Base-by-base conservation (phyloP, 441 rosid genomes). In the Hura crepitans region DNA sequence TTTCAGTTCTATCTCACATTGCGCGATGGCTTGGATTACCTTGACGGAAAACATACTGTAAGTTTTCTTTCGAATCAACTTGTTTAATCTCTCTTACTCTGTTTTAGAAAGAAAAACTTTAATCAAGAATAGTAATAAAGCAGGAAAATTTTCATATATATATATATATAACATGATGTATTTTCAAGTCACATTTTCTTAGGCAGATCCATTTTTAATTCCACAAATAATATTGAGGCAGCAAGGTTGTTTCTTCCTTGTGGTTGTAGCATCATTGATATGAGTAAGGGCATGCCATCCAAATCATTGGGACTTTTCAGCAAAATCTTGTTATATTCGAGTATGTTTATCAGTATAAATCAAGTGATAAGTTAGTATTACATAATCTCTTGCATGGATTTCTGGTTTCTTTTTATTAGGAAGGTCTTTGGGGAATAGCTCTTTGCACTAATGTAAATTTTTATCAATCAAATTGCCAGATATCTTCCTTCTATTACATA, bases 21-120 rank as follows among this genome's bases (percentile, higher is more conserved):
- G 81, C 94, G 97, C 35, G 93, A 91, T 82, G 88, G 83, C 73
- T 78, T 96, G 30, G 99, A 91, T 80, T 96, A 93, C 78, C 99
- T 96, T 28, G 99, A 96, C 56, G 97, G 91, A 66, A 96, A 93
- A 85, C 97, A 91, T 81, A 91, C 98, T 2, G 99, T 93, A 78
- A 89, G 96, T 73, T 12, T 74, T 71, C 25, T 28, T 57, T 61
- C 50, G 20, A 43, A 47, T 68, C 23, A 53, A 51, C 42, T 59
- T 5, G 30, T 10, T 31, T 50, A 5, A 22, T 43, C 8, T 51
- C 50, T 31, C 22, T 60, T 33, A 7, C 23, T 51, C 50, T 31
- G 9, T 60, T 17, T 59, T 60, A 60, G 47, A 20, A 45, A 47
- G 7, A 59, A 14, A 10, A 5, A 62, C 7, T 17, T 46, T 10